Conservation (phyloP, 2,329 filamentous ascomycete species). For the Fusarium nanum region DNA sequence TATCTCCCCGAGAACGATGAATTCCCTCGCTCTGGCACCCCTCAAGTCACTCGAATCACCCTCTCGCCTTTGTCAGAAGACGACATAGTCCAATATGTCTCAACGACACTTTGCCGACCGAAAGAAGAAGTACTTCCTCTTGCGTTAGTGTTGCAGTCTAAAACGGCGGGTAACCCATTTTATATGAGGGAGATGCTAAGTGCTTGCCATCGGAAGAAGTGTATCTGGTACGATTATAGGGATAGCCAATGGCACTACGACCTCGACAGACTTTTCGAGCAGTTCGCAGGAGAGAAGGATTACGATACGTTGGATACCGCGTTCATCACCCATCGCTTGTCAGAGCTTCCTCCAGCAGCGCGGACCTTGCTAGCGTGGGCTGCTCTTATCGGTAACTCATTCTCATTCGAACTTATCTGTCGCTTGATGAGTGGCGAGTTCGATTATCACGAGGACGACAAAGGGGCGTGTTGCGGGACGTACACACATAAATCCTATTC, state of each 20-base stretch:
- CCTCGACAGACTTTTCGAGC: conserved; percentile 84
- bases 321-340: conserved; percentile 82
- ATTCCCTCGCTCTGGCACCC: conserved; percentile 58
- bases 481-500: conserved; percentile 58
- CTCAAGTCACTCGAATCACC: conserved; percentile 75
- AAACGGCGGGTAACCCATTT: conserved; percentile 89
- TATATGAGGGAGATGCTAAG: conserved; percentile 92
- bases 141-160: conserved; percentile 87
- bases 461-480: conserved; percentile 44
- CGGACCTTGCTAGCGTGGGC: conserved; percentile 88
- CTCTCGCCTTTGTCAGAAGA: conserved; percentile 80
- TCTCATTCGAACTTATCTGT: conserved; percentile 85
- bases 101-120: conserved; percentile 80
- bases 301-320: conserved; percentile 84
- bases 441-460: conserved; percentile 66
- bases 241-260: conserved; percentile 86
- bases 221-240: conserved; percentile 91
- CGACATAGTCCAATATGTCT: conserved; percentile 85
- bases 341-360: conserved; percentile 79
- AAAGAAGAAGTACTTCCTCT: conserved; percentile 80
- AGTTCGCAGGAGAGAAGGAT: conserved; percentile 83
- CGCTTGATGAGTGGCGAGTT: conserved; percentile 81
- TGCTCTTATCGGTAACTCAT: conserved; percentile 81
- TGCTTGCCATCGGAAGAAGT: conserved; percentile 85
- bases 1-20: conserved; percentile 66